Percentiles rank a stretch among this genome's conserved stretches.
Conservation (phyloP, 345 rosid species). For the Ceriops tagal region DNA sequence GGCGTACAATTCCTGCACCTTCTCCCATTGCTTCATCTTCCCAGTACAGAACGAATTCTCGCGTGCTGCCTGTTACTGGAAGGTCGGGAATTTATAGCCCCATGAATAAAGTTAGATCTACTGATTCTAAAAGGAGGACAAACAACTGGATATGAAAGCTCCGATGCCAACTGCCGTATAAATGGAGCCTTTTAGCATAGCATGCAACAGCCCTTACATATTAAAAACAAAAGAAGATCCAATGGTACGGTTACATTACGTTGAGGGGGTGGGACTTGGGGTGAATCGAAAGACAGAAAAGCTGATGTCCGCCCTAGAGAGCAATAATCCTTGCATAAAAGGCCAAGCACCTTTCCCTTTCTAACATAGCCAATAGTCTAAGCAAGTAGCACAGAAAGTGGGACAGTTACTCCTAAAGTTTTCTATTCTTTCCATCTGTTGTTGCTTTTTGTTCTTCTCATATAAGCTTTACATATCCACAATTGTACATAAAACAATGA, state of each 20-base stretch:
- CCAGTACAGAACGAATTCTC: neutral
- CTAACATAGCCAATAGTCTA: conserved; percentile 11
- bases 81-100: neutral
- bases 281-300: neutral
- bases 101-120: neutral
- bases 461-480: neutral
- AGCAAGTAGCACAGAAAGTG: conserved; percentile 17
- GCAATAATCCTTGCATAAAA: conserved; percentile 17
- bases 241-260: neutral
- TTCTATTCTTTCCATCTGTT: neutral
- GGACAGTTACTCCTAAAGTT: conserved; percentile 22
- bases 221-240: neutral
- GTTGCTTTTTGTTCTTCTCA: neutral
- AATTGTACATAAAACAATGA: neutral
- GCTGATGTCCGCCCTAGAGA: neutral
- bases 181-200: neutral
- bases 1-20: conserved; percentile 7
- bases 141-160: neutral
- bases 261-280: neutral
- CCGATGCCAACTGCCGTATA: neutral
- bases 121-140: neutral
- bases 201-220: conserved; percentile 3
- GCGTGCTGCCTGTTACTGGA: neutral
- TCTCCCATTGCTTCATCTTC: neutral
- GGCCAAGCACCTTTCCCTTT: conserved; percentile 24